phyloP scores from a whole-genome alignment of 2,329 filamentous ascomycete genomes.

The Apiospora hydei region DNA sequence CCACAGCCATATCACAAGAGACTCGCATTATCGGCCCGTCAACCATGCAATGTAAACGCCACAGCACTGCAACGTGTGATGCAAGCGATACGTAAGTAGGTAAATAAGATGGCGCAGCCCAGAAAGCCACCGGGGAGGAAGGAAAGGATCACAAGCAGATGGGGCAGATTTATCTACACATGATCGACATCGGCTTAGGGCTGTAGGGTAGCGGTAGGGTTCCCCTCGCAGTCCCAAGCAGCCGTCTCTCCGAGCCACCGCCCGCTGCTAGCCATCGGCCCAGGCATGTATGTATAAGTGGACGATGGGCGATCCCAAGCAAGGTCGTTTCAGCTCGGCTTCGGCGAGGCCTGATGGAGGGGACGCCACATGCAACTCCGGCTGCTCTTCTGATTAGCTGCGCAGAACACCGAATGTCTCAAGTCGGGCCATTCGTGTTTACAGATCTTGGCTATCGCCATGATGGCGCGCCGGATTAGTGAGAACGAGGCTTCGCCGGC shows the following conservation, averaged over 20 bases:
- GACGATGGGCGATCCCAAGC: background rate
- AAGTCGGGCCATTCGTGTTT: background rate
- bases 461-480: background rate
- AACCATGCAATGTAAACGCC: background rate
- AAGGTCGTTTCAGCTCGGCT: constrained; percentile 1
- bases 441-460: background rate
- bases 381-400: constrained; percentile 8
- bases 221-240: background rate
- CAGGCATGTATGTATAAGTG: background rate
- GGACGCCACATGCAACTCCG: constrained; percentile 6
- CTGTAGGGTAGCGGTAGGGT: background rate
- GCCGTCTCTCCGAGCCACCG: background rate
- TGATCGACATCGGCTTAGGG: background rate
- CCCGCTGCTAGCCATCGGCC: background rate
- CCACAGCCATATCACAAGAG: background rate
- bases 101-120: background rate
- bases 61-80: background rate
- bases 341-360: background rate
- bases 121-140: background rate
- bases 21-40: background rate
- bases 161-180: background rate
- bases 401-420: constrained; percentile 3
- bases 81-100: constrained; percentile 8
- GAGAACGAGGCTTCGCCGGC: background rate
- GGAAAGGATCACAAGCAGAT: background rate